Evolutionary conservation across 148 eudicot species (phyloP).

Genomic region (Heliosperma pusillum): DNA sequence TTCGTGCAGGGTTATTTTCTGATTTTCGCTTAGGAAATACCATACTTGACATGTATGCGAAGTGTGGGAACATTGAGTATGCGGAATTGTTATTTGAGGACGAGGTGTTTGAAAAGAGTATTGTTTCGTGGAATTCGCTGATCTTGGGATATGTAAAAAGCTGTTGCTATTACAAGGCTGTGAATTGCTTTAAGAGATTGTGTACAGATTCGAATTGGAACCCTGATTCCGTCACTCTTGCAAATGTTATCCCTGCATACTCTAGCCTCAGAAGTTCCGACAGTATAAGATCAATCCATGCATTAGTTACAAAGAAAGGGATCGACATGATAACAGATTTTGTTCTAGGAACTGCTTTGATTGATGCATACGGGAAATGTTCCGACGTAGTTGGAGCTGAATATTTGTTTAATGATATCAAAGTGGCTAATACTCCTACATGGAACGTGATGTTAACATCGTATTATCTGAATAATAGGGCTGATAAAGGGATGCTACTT

Average conservation of each 20-base stretch:
- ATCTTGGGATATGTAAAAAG: constrained; percentile 30
- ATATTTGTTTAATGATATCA: constrained; percentile 26
- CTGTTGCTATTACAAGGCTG: constrained; percentile 30
- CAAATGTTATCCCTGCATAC: constrained; percentile 39
- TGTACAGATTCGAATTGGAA: constrained; percentile 13
- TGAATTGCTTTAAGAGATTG: constrained; percentile 23
- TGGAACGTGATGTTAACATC: constrained; percentile 39
- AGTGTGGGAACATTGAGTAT: constrained; percentile 31
- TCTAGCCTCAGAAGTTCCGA: constrained; percentile 22
- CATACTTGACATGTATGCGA: constrained; percentile 42
- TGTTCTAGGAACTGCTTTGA: constrained; percentile 37
- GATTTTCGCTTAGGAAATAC: constrained; percentile 39
- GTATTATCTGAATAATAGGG: constrained; percentile 18
- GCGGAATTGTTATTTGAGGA: constrained; percentile 37
- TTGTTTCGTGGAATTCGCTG: constrained; percentile 43
- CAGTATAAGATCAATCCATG: constrained; percentile 33
- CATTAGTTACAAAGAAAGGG: constrained; percentile 34
- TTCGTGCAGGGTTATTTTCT: constrained; percentile 28
- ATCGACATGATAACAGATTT: constrained; percentile 27
- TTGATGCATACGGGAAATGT: constrained; percentile 49
- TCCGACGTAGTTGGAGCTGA: constrained; percentile 27
- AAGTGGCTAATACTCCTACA: constrained; percentile 26
- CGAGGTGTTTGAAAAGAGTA: constrained; percentile 27
- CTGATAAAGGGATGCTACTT: constrained; percentile 27
- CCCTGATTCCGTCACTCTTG: constrained; percentile 39